Base-by-base conservation (phyloP, 2,329 filamentous ascomycete genomes). In the Diaporthe citriasiana region DNA sequence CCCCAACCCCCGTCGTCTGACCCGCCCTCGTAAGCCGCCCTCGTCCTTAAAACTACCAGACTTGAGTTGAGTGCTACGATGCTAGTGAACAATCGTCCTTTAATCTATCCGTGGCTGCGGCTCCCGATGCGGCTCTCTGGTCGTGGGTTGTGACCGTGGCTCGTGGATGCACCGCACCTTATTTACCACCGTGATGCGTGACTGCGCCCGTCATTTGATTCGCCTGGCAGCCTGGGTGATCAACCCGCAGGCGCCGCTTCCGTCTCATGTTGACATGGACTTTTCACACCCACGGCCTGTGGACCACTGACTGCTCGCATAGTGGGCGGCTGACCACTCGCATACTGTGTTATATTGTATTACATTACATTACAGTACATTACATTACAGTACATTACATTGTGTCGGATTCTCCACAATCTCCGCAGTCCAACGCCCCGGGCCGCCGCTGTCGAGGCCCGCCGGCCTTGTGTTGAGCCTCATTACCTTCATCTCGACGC, bases 401-500 rank as follows among this genome's bases (percentile, higher is more conserved):
- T 15, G 25, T 27, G 13, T 42, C 17, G 17, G 8, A 9, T 19
- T 42, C 33, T 68, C 47, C 45, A 17, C 47, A 25, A 17, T 27
- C 25, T 30, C 65, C 22, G 15, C 65, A 19, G 22, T 19, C n/a
- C 27, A n/a, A 22, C n/a, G 27, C 59, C 59, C 59, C 59, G 59
- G 59, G 59, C 59, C 59, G 59, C 42, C 27, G 40, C 27, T 65
- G 57, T 50, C 59, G 40, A 65, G 59, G 59, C 59, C 59, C 59
- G 59, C 27, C 59, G 42, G 59, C 59, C 59, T 35, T 47, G 59
- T 63, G 25, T 65, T 65, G 59, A 65, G 59, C 59, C 59, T 65
- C 60, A 47, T 6, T 35, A 45, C 40, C 60, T 63, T 35, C n/a
- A 65, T 65, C 60, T 47, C 60, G 27, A 50, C 42, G 60, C 60